Conservation (phyloP, 176 grass and related monocot species). For the Oryza meyeriana region DNA sequence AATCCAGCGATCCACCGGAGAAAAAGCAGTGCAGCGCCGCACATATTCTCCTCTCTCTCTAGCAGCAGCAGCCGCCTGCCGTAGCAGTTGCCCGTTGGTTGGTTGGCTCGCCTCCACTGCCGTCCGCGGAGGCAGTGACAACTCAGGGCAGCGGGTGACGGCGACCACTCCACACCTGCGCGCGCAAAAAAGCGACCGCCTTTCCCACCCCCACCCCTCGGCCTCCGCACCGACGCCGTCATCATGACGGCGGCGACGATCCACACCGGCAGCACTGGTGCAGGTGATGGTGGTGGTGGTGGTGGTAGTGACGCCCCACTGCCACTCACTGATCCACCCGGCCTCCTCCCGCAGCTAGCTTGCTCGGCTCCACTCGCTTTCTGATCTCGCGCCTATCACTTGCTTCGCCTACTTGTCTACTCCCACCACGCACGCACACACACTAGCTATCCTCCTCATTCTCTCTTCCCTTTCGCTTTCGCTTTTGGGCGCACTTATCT, state of each 20-base stretch:
- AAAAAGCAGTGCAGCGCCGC: not conserved
- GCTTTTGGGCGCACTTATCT: constrained; percentile 53
- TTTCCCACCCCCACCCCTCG: constrained; percentile 15
- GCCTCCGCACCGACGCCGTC: constrained; percentile 30
- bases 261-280: not conserved
- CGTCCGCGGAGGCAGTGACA: not conserved
- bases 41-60: not conserved
- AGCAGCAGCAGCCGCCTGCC: not conserved
- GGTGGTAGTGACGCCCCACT: constrained; percentile 47
- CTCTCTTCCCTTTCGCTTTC: constrained; percentile 35
- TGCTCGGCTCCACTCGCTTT: not conserved
- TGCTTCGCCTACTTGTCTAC: constrained; percentile 54
- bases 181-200: not conserved
- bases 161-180: not conserved
- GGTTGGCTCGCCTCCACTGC: not conserved
- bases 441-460: not conserved
- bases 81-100: not conserved
- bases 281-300: constrained; percentile 17
- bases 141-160: not conserved
- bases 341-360: not conserved
- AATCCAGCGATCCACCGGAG: not conserved
- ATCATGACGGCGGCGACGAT: constrained; percentile 54
- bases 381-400: constrained; percentile 11
- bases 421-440: constrained; percentile 19
- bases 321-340: constrained; percentile 34